Percentiles rank a stretch among this genome's conserved stretches.
Conservation (phyloP, 2,329 filamentous ascomycete species). For the Ramularia collo-cygni region DNA sequence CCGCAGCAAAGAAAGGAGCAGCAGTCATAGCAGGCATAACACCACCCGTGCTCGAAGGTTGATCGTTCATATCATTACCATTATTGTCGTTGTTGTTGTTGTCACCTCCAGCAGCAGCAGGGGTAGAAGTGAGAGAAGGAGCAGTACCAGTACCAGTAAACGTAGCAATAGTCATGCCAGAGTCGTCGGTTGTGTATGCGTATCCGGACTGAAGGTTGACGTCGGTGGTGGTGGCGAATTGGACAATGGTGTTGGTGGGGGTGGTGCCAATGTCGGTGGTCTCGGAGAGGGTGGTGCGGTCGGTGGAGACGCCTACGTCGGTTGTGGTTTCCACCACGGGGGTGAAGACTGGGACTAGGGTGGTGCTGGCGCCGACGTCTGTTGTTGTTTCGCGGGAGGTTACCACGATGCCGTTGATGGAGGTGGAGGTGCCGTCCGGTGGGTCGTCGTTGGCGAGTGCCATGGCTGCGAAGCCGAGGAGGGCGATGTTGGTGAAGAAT, state of each 20-base stretch:
- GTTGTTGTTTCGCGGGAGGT: constrained; percentile 7
- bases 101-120: neutral
- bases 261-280: constrained; percentile 10
- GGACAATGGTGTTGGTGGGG: constrained; percentile 7
- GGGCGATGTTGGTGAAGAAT: constrained; percentile 7
- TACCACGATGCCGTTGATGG: constrained; percentile 5
- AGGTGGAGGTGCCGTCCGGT: constrained; percentile 8
- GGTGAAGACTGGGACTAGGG: constrained; percentile 9
- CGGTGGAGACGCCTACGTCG: constrained; percentile 5
- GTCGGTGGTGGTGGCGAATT: constrained; percentile 9
- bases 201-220: constrained; percentile 10
- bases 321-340: constrained; percentile 6
- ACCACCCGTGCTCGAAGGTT: no score
- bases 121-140: neutral
- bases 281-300: constrained; percentile 2
- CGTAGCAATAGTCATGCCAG: constrained; percentile 6
- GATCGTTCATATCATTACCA: no score
- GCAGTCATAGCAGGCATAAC: no score
- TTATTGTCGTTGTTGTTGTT: no score
- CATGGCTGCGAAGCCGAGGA: constrained; percentile 8
- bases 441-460: constrained; percentile 7
- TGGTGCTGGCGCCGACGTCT: constrained; percentile 7
- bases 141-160: constrained; percentile 6
- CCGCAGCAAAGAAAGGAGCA: no score
- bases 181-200: constrained; percentile 8